A percentile compares a stretch with the other conserved stretches of the same genome.
phyloP scores from a whole-genome alignment of 2,329 filamentous ascomycete genomes.

The Phaeosphaeria sp. region DNA sequence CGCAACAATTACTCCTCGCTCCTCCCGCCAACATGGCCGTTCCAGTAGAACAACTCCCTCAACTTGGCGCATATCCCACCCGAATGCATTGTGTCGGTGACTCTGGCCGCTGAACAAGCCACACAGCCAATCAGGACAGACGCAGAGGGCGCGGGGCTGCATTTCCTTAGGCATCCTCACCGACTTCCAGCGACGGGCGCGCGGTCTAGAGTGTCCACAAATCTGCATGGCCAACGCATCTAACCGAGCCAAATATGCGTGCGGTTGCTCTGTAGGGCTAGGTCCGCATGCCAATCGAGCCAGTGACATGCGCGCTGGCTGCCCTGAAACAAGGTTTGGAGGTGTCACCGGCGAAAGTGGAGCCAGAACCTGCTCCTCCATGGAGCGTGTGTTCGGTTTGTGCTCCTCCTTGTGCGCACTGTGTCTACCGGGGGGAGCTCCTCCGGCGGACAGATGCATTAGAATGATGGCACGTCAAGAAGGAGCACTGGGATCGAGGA shows the following conservation, averaged over 20 bases:
- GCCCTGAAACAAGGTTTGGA: slow-evolving; percentile 31
- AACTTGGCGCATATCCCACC: slow-evolving; percentile 35
- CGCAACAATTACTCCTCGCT: slow-evolving; percentile 3
- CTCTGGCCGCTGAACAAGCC: slow-evolving; percentile 8
- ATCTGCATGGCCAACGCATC: slow-evolving; percentile 45
- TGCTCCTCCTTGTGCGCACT: slow-evolving; percentile 1
- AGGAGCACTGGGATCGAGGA: not conserved
- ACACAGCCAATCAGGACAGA: slow-evolving; percentile 25
- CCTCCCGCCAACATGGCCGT: slow-evolving; percentile 6
- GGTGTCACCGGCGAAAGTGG: slow-evolving; percentile 18
- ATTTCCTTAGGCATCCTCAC: slow-evolving; percentile 35
- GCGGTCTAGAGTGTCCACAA: slow-evolving; percentile 28
- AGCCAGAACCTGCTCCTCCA: not conserved
- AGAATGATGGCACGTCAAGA: not conserved
- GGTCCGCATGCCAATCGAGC: slow-evolving; percentile 26
- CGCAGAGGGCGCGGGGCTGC: slow-evolving; percentile 13
- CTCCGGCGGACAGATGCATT: not conserved
- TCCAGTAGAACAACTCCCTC: slow-evolving; percentile 11
- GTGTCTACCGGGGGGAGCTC: not conserved
- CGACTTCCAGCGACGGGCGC: slow-evolving; percentile 34
- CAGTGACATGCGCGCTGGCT: slow-evolving; percentile 18
- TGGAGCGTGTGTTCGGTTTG: slow-evolving; percentile 5
- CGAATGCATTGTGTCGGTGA: slow-evolving; percentile 30
- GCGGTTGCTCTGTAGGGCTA: slow-evolving; percentile 28
- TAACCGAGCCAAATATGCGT: slow-evolving; percentile 25